These are phyloP conservation scores for Pseudozyma flocculosa DNA, from an alignment of 1,284 basidiomycete species.

Conservation along the genomic window DNA sequence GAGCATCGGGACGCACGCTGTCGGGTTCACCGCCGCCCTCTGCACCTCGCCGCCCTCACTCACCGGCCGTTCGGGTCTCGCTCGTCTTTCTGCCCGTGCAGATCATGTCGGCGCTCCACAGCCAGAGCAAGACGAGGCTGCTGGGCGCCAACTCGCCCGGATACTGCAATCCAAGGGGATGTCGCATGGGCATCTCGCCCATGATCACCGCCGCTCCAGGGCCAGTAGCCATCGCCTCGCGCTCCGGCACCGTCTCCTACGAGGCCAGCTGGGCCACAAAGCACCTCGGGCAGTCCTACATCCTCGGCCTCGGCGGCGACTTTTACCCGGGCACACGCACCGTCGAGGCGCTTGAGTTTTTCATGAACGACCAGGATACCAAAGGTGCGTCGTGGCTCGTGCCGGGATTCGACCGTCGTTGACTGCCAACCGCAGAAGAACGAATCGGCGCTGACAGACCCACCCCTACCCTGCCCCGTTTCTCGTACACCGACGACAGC, in stretches of 20 bases:
- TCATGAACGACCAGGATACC: conserved; percentile 27
- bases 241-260: conserved; percentile 51
- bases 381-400: conserved; percentile 2
- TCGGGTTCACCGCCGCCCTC: no score
- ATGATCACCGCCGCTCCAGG: conserved; percentile 28
- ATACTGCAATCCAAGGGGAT: conserved; percentile 40
- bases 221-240: conserved; percentile 34
- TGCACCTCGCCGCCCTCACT: no score
- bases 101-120: conserved; percentile 39
- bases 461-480: no score
- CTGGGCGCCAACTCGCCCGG: conserved; percentile 46
- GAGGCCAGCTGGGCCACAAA: conserved; percentile 39
- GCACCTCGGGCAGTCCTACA: conserved; percentile 31
- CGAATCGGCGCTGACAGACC: no score
- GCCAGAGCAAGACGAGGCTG: conserved; percentile 30
- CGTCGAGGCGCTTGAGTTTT: conserved; percentile 41
- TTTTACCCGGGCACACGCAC: conserved; percentile 53
- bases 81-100: no score
- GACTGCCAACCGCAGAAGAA: no score
- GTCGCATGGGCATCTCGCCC: conserved; percentile 37
- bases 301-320: conserved; percentile 46
- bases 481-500: conserved; percentile 1
- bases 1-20: no score
- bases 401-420: no score
- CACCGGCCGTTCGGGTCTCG: no score